Evolutionary conservation across 176 grass and related monocot genomes (phyloP), one percentile per base, ranked within the genome.

Genomic region (Carex parvula): DNA sequence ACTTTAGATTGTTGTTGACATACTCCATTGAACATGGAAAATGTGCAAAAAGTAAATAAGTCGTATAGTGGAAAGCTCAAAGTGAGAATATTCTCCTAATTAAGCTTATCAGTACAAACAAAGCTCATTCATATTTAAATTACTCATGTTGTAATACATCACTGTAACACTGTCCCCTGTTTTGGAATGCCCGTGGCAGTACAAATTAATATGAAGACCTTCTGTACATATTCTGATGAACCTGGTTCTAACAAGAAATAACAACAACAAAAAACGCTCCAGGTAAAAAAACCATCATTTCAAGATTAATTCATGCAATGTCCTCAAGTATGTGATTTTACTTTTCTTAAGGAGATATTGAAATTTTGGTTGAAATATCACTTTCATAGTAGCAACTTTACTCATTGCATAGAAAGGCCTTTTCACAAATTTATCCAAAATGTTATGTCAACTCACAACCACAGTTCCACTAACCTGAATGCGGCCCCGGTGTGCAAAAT

Each of bases 401-500:
- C 16, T 71, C 37, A 41, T 44, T 18, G 37, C 17, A 17, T 46
- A 71, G 35, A 18, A 35, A 71, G 37, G 37, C 68, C 68, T 44
- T 71, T 20, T 70, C 35, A 70, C 35, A 42, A 42, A 10, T 22
- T 73, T 71, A 9, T 48, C n/a, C 22, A 73, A n/a, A 48, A 52
- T 2, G 10, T 73, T 52, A 73, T 6, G 42, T 24, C 8, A 73
- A 24, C 42, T 24, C n/a, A 50, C 11, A 64, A 81, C 60, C 30
- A 46, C 33, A 81, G 41, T 64, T 30, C 64, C 42, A 61, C 85
- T 58, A 18, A 95, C 96, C 70, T 99, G 96, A 87, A 99, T 95
- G 37, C 96, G 91, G 69, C 93, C 94, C 62, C 91, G 91, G 85
- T 99, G 96, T 30, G 91, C 68, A 70, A 99, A 99, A 67, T 73